Base-by-base conservation (phyloP, 2,329 filamentous ascomycete species). In the Rosellinia necatrix region DNA sequence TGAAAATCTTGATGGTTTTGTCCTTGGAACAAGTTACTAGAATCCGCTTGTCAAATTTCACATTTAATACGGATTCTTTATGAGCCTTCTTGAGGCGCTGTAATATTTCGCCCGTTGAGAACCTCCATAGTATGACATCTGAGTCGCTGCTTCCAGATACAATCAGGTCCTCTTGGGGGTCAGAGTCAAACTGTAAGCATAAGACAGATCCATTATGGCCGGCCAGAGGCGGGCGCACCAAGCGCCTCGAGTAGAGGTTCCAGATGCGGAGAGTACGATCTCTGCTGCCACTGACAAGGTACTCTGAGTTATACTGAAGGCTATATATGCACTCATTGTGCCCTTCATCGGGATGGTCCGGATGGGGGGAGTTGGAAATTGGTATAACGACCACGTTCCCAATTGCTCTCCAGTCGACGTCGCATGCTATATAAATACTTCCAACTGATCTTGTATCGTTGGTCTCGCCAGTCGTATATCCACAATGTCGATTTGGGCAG, bases 11-110 rank as follows among this genome's bases (percentile, higher is more conserved):
- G 78, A 99, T 96, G 0, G 89, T 89, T 72, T 92, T 96, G 73
- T 99, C 94, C 72, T 99, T 99, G 44, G 93, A 97, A 68, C 94
- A 97, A 0, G 94, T 99, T 10, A 97, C 91, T 3, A 99, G 80
- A 60, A 96, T 96, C 7, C 91, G 85, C 63, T 91, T 88, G 69
- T 97, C 92, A 64, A 97, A 99, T 59, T 90, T 85, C 53, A 99
- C 85, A 68, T 97, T 97, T 13, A 99, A 78, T 0, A 99, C 92
- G 0, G 93, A 96, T 72, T 99, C 94, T 25, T 81, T 78, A 70
- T 99, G 94, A 0, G 93, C 93, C 40, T 84, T 80, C 1, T 80
- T 79, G 27, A 97, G 83, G 54, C 86, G 86, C 67, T 92, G 89
- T 10, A 97, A 74, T 30, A 91, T 83, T 67, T 92, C 79, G 3